Evolutionary conservation across 345 rosid genomes (phyloP), one percentile per base, ranked within the genome.

Genomic region (Eucalyptus rudis): DNA sequence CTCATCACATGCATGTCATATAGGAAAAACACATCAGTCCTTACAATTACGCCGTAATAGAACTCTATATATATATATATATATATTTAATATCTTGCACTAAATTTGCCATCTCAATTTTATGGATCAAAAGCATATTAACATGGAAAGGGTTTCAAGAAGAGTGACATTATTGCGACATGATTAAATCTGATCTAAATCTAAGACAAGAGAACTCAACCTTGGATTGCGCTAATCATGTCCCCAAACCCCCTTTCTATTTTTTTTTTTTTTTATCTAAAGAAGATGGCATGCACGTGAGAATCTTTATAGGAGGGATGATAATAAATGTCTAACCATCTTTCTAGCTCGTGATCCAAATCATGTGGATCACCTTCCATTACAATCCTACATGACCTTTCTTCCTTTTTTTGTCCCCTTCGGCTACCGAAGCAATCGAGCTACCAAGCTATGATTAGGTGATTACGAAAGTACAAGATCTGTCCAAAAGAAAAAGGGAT

Each of bases 21-120:
- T 5, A 9, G 4, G 3, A 3, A 68, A 31, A 15, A 66, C 3
- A 66, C 19, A 7, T 66, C 4, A 4, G 0, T 62, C 13, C 33
- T 62, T 7, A 25, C 0, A 2, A 59, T 13, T 5, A 12, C 4
- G 1, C 1, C 0, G 0, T 58, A 25, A 58, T 3, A 10, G 1
- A 56, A 10, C 15, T 5, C 11, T 56, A 25, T 24, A 24, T 29
- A 27, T 25, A 49, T 49, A 13, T 49, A 47, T 47, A 49, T 4
- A 56, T 22, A 58, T 25, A 58, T 64, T 29, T 2, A 29, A 64
- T 64, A 15, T 14, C 5, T 3, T 2, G 3, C 4, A 59, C 8
- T 12, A 13, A 13, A 66, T 66, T 2, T 2, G 13, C 7, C 24
- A 17, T 68, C 13, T 68, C 24, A 68, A 68, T 33, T 33, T 17